A percentile compares a stretch with the other conserved stretches of the same genome.
These are phyloP conservation scores for Aspergillus sp. DNA, from an alignment of 2,329 filamentous ascomycete genomes.

Conservation along the genomic window DNA sequence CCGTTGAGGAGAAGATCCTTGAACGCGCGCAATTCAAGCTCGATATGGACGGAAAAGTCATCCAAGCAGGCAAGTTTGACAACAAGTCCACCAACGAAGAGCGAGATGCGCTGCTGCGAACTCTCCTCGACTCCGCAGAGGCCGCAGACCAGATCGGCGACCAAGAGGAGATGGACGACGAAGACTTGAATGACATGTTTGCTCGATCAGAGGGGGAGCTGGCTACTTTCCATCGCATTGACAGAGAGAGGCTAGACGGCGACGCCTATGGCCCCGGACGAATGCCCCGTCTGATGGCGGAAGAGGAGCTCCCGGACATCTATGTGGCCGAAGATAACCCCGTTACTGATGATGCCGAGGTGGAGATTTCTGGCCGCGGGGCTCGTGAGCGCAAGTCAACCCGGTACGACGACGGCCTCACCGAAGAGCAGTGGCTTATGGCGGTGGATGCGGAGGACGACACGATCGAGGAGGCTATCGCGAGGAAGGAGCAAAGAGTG, in stretches of 20 bases:
- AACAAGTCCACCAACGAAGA: constrained; percentile 99
- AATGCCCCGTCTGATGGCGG: constrained; percentile 71
- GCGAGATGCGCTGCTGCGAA: constrained; percentile 90
- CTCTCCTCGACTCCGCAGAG: constrained; percentile 74
- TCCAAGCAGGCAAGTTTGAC: constrained; percentile 97
- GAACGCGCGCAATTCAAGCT: constrained; percentile 96
- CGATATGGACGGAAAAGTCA: constrained; percentile 99
- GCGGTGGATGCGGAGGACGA: constrained; percentile 97
- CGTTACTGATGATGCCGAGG: constrained; percentile 64
- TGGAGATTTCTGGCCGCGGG: constrained; percentile 72
- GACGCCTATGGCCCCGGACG: constrained; percentile 62
- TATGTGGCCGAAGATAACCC: constrained; percentile 82
- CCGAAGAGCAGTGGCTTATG: constrained; percentile 97
- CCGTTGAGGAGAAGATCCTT: constrained; percentile 96
- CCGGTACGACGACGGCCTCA: constrained; percentile 92
- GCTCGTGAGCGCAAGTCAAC: constrained; percentile 91
- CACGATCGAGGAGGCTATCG: constrained; percentile 82
- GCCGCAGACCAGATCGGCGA: constrained; percentile 63
- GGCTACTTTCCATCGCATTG: constrained; percentile 67
- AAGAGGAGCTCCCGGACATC: constrained; percentile 85
- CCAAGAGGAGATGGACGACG: constrained; percentile 96
- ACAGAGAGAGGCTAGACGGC: constrained; percentile 60
- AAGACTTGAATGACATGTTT: constrained; percentile 90
- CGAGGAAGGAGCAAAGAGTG: constrained; percentile 76
- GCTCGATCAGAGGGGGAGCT: constrained; percentile 80